Evolutionary conservation across 805 yeast species (phyloP).

Genomic region (Suhomyces xylopsoci): DNA sequence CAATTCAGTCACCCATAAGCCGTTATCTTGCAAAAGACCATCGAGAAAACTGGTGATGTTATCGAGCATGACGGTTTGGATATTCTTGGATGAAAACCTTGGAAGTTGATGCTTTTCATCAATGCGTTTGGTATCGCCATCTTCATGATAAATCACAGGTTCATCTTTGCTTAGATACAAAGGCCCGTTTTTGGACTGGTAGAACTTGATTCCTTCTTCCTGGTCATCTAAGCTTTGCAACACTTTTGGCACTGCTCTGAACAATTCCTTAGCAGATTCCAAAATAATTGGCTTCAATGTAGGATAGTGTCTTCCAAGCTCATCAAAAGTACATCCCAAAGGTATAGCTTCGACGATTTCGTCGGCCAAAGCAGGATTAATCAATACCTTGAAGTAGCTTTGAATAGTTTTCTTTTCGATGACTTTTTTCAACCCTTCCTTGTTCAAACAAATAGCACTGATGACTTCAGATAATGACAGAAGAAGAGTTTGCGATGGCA

Average conservation of each 20-base stretch:
- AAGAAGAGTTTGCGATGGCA: slow-evolving; percentile 57
- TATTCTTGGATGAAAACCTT: slow-evolving; percentile 47
- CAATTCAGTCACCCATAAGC: slow-evolving; percentile 44
- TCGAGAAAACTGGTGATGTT: slow-evolving; percentile 49
- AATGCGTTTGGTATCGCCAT: slow-evolving; percentile 15
- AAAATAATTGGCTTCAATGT: slow-evolving; percentile 59
- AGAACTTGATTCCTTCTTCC: slow-evolving; percentile 42
- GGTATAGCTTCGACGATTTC: slow-evolving; percentile 45
- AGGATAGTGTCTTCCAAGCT: slow-evolving; percentile 79
- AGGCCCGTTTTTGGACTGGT: slow-evolving; percentile 35
- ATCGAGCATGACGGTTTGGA: slow-evolving; percentile 46
- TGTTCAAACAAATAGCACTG: slow-evolving; percentile 79
- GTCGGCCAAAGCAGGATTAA: slow-evolving; percentile 49
- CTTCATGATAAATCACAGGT: slow-evolving; percentile 39
- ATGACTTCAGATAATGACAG: slow-evolving; percentile 67
- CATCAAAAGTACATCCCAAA: slow-evolving; percentile 72
- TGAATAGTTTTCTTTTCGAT: slow-evolving; percentile 36
- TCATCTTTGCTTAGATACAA: slow-evolving; percentile 45
- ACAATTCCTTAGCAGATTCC: slow-evolving; percentile 44
- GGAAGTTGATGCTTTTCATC: not conserved
- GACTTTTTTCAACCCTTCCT: slow-evolving; percentile 63
- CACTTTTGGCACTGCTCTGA: slow-evolving; percentile 32
- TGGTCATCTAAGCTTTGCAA: slow-evolving; percentile 11
- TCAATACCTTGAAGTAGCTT: slow-evolving; percentile 50
- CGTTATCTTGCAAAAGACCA: slow-evolving; percentile 50